A percentile compares a stretch with the other conserved stretches of the same genome.
These are phyloP conservation scores for Myriangium duriaei DNA, from an alignment of 2,329 filamentous ascomycete genomes.

Conservation along the genomic window DNA sequence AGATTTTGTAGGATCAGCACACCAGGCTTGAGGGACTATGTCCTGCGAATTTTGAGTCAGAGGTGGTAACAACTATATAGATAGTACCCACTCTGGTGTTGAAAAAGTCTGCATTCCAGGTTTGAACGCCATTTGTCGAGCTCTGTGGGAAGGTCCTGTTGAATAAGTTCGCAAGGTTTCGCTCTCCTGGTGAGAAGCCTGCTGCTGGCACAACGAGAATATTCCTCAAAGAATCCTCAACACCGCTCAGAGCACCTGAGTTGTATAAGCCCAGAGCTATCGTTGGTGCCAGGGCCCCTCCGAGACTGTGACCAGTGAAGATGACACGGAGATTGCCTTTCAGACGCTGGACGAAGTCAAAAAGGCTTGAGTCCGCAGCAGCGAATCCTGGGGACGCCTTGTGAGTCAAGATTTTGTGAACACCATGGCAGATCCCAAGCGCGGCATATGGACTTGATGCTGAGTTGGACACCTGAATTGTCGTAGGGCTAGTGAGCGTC, in stretches of 20 bases:
- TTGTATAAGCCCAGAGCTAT: background rate
- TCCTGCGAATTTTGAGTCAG: background rate
- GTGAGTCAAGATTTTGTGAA: background rate
- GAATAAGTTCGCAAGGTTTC: background rate
- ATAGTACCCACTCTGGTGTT: background rate
- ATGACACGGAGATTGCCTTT: background rate
- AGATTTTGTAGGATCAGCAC: background rate
- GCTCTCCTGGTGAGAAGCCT: background rate
- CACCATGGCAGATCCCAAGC: background rate
- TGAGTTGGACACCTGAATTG: background rate
- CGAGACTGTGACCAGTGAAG: conserved; percentile 4
- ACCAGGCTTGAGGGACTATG: conserved; percentile 3
- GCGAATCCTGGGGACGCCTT: background rate
- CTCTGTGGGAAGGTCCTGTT: background rate
- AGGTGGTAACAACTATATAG: background rate
- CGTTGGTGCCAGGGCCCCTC: conserved; percentile 1
- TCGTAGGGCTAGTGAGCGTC: background rate
- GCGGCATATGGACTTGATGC: background rate
- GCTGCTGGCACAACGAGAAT: background rate
- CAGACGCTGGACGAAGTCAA: background rate
- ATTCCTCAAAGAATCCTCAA: too few relatives aligned
- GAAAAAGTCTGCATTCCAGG: conserved; percentile 1
- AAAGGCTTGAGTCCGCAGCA: background rate
- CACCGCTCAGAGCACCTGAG: background rate
- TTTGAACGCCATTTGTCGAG: background rate